A percentile compares a stretch with the other conserved stretches of the same genome.
Evolutionary conservation across 345 rosid genomes (phyloP).

Genomic region (Cochlearia excelsa): DNA sequence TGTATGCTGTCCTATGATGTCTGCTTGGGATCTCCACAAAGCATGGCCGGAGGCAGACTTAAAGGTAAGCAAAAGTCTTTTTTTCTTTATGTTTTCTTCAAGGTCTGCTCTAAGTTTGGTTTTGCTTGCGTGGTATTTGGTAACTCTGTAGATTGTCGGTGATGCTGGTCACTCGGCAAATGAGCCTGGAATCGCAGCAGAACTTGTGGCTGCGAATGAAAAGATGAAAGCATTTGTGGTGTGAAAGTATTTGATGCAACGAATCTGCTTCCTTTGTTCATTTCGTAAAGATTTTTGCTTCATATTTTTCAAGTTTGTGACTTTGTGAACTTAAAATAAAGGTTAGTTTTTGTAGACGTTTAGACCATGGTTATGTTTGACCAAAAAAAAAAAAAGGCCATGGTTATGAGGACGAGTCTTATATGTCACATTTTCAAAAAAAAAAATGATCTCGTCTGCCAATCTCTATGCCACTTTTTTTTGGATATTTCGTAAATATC

Average conservation of each 20-base stretch:
- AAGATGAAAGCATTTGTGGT: slow-evolving; percentile 48
- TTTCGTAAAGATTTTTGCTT: background rate
- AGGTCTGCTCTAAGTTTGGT: background rate
- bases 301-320: slow-evolving; percentile 5
- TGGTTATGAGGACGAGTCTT: too few species aligned
- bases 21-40: slow-evolving; percentile 99
- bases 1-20: slow-evolving; percentile 93
- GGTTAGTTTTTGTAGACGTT: too few species aligned
- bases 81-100: background rate
- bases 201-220: slow-evolving; percentile 86
- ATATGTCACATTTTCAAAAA: too few species aligned
- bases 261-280: background rate
- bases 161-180: slow-evolving; percentile 98
- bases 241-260: slow-evolving; percentile 9
- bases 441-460: too few species aligned
- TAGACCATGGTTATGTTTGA: too few species aligned
- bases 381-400: too few species aligned
- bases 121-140: background rate
- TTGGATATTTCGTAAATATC: too few species aligned
- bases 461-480: too few species aligned
- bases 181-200: slow-evolving; percentile 81
- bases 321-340: background rate
- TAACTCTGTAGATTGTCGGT: slow-evolving; percentile 50
- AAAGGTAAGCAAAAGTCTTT: slow-evolving; percentile 44
- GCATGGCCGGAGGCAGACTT: slow-evolving; percentile 95